These are phyloP conservation scores for Graphilbum fragrans DNA, from an alignment of 2,329 filamentous ascomycete species.

Conservation along the genomic window DNA sequence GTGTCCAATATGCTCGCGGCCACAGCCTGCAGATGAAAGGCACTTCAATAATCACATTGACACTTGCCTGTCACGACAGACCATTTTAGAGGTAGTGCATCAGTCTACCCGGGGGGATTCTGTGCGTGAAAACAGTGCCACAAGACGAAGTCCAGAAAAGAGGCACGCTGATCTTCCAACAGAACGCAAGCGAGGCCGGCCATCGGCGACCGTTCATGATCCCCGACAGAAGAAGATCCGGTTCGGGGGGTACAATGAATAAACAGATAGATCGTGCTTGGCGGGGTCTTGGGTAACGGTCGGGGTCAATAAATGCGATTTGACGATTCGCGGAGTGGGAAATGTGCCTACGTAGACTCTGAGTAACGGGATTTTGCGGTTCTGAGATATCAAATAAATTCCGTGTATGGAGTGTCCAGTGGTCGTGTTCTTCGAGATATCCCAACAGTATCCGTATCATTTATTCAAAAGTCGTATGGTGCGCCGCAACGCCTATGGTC, in stretches of 20 bases:
- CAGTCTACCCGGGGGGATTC: constrained; percentile 21
- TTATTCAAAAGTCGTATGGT: too few species aligned
- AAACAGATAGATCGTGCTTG: too few species aligned
- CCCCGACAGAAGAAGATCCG: constrained; percentile 39
- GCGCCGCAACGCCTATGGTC: too few species aligned
- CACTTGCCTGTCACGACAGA: constrained; percentile 72
- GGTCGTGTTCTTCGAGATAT: too few species aligned
- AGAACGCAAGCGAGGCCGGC: constrained; percentile 26
- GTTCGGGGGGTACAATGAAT: constrained; percentile 23
- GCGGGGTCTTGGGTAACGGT: too few species aligned
- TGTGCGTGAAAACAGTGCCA: constrained; percentile 11
- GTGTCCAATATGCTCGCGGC: constrained; percentile 76
- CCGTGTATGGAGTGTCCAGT: too few species aligned
- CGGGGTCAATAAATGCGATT: too few species aligned
- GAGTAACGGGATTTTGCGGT: too few species aligned
- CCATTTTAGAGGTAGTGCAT: constrained; percentile 74
- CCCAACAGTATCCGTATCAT: too few species aligned
- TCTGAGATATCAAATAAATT: too few species aligned
- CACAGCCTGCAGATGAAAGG: constrained; percentile 62
- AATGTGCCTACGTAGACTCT: too few species aligned
- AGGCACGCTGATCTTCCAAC: constrained; percentile 21
- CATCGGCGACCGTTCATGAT: constrained; percentile 16
- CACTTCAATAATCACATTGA: constrained; percentile 89
- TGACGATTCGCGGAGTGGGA: too few species aligned
- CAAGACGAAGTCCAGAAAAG: constrained; percentile 18